phyloP scores from a whole-genome alignment of 495 filamentous ascomycete species.

The Penicillium salamii region DNA sequence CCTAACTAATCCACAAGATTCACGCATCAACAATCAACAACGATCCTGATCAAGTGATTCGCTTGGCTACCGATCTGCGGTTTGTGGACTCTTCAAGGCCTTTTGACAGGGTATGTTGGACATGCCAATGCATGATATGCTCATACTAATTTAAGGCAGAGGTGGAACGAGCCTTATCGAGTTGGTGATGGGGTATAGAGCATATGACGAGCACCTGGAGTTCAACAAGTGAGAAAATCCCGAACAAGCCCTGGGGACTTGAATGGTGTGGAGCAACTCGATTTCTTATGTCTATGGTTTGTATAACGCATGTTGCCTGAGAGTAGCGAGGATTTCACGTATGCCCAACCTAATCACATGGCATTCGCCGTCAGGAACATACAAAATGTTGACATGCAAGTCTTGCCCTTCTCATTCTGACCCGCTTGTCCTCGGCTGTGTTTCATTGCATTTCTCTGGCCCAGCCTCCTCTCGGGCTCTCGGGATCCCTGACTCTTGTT shows the following conservation, averaged over 20 bases:
- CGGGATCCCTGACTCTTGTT: background rate
- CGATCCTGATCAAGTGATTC: slow-evolving; percentile 41
- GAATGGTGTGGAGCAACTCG: too few species aligned
- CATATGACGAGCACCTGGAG: too few species aligned
- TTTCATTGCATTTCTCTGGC: background rate
- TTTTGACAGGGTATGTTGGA: background rate
- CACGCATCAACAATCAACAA: slow-evolving; percentile 49
- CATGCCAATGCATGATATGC: background rate
- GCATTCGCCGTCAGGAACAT: too few species aligned
- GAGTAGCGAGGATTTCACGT: too few species aligned
- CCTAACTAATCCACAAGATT: slow-evolving; percentile 11
- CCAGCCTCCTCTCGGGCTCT: background rate
- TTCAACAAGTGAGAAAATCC: too few species aligned
- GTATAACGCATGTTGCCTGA: too few species aligned
- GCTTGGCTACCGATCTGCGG: slow-evolving; percentile 48
- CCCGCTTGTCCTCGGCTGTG: too few species aligned
- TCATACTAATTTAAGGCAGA: background rate
- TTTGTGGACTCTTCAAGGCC: slow-evolving; percentile 6
- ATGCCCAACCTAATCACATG: too few species aligned
- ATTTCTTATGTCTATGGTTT: too few species aligned
- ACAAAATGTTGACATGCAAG: too few species aligned
- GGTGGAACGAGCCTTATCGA: slow-evolving; percentile 7
- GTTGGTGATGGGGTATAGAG: slow-evolving; percentile 7
- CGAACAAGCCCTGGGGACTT: too few species aligned
- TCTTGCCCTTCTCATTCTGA: too few species aligned